These are phyloP conservation scores for Camellia oleifera DNA, from an alignment of 179 eudicot species.

Conservation along the genomic window DNA sequence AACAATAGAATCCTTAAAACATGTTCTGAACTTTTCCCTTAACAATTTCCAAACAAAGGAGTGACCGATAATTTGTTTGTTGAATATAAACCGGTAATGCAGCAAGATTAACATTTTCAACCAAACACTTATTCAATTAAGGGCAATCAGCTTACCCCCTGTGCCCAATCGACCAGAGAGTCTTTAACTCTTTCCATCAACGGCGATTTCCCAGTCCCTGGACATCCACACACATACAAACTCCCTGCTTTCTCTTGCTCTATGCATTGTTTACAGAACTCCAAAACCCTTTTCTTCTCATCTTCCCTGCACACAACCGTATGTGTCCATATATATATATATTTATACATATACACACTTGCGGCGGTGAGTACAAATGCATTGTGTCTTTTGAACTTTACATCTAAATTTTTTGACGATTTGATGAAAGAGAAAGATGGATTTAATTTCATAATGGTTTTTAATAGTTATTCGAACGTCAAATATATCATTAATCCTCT, in stretches of 20 bases:
- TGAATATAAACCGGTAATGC: neutral
- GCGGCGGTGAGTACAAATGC: neutral
- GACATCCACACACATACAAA: slow-evolving; percentile 87
- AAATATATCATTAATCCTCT: too few species aligned
- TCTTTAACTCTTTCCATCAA: slow-evolving; percentile 77
- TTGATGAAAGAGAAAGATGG: too few species aligned
- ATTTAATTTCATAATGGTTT: too few species aligned
- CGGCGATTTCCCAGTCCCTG: slow-evolving; percentile 93
- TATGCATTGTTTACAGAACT: slow-evolving; percentile 72
- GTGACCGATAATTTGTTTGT: too few species aligned
- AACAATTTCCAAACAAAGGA: neutral
- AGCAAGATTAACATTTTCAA: neutral
- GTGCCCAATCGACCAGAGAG: slow-evolving; percentile 57
- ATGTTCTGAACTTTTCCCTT: neutral
- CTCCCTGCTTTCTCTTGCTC: slow-evolving; percentile 70
- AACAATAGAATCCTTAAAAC: too few species aligned
- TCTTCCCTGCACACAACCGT: slow-evolving; percentile 62
- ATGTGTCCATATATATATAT: neutral
- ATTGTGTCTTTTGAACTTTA: too few species aligned
- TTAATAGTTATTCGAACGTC: too few species aligned
- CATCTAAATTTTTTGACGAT: too few species aligned
- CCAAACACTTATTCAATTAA: neutral
- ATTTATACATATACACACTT: neutral
- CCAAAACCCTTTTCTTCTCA: slow-evolving; percentile 61
- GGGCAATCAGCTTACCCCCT: slow-evolving; percentile 44